Evolutionary conservation across 495 filamentous ascomycete species (phyloP).

Genomic region (Jackrogersella multiformis): DNA sequence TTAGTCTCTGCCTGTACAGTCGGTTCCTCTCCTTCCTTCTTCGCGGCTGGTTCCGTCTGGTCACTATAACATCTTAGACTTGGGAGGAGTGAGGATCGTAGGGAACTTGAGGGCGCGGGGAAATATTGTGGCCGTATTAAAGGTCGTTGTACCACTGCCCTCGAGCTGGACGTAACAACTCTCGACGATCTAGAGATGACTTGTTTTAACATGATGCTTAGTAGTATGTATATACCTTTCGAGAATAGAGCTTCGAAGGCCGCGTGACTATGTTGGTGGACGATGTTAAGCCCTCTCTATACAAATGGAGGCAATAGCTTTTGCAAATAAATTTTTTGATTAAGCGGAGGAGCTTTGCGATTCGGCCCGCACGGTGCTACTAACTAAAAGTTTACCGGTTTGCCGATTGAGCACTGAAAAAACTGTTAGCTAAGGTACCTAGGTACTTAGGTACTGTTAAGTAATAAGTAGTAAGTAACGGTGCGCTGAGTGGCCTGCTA

Average conservation of each 20-base stretch:
- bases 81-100: slow-evolving; percentile 36
- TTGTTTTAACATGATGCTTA: slow-evolving; percentile 56
- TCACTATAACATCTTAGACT: slow-evolving; percentile 59
- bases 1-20: slow-evolving; percentile 46
- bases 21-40: slow-evolving; percentile 50
- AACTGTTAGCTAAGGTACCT: too few species aligned
- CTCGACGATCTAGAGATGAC: slow-evolving; percentile 51
- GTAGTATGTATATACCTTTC: slow-evolving; percentile 15
- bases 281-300: background rate
- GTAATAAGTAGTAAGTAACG: too few species aligned
- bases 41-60: slow-evolving; percentile 48
- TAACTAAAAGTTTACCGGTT: too few species aligned
- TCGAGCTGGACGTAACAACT: slow-evolving; percentile 44
- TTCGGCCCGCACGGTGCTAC: slow-evolving; percentile 18
- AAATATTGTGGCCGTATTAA: slow-evolving; percentile 45
- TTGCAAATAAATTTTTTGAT: slow-evolving; percentile 33
- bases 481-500: too few species aligned
- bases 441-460: too few species aligned
- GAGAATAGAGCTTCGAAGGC: slow-evolving; percentile 18
- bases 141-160: slow-evolving; percentile 41
- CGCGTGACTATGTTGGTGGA: slow-evolving; percentile 20
- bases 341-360: slow-evolving; percentile 1
- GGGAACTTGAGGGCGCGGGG: slow-evolving; percentile 41
- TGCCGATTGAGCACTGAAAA: slow-evolving; percentile 3
- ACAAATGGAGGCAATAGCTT: slow-evolving; percentile 16